Evolutionary conservation across 805 yeast genomes (phyloP).

Genomic region (Vanderwaltozyma verrucispora): DNA sequence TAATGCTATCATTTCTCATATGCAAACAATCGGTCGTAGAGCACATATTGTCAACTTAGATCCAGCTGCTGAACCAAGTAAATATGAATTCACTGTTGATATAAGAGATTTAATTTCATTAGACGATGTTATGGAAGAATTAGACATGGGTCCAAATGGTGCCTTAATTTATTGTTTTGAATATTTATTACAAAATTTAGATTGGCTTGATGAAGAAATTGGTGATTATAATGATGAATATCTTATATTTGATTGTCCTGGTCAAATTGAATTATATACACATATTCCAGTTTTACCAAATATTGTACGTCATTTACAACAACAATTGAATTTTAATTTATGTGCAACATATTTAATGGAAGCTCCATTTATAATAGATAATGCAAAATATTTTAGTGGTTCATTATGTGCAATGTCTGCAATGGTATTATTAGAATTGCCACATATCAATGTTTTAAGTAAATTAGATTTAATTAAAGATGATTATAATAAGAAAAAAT

Average conservation of each 20-base stretch:
- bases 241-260: constrained; percentile 91
- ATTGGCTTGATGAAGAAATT: constrained; percentile 95
- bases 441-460: constrained; percentile 84
- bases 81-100: constrained; percentile 86
- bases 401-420: constrained; percentile 97
- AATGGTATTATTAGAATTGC: constrained; percentile 88
- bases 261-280: constrained; percentile 89
- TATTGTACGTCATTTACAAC: constrained; percentile 74
- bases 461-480: constrained; percentile 81
- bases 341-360: constrained; percentile 91
- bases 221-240: constrained; percentile 95
- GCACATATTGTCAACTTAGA: constrained; percentile 93
- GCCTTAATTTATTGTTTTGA: constrained; percentile 91
- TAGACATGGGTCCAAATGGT: constrained; percentile 91
- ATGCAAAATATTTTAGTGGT: constrained; percentile 88
- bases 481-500: constrained; percentile 60
- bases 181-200: constrained; percentile 76
- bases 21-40: constrained; percentile 83
- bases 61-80: constrained; percentile 94
- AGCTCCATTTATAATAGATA: constrained; percentile 88
- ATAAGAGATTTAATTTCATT: constrained; percentile 82
- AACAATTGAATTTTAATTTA: constrained; percentile 68
- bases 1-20: constrained; percentile 72
- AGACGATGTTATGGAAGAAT: constrained; percentile 92
- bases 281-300: constrained; percentile 91